Percentiles rank a stretch among this genome's conserved stretches.
phyloP scores from a whole-genome alignment of 441 rosid genomes.

The Populus trichocarpa region DNA sequence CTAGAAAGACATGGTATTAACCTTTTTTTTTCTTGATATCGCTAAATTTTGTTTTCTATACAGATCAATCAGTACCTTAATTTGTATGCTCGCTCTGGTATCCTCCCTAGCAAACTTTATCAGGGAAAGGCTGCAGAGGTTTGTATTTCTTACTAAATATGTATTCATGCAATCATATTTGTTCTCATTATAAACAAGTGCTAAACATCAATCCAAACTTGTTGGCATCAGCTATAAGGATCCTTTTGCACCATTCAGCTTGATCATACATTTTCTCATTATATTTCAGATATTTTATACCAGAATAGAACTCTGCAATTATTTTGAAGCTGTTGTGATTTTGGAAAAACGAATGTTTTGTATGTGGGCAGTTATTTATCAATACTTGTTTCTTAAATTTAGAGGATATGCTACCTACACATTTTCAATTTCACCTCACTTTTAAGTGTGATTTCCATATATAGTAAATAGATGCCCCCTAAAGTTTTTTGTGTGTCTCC shows the following conservation, averaged over 20 bases:
- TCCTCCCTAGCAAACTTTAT: constrained; percentile 71
- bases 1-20: background rate
- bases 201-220: background rate
- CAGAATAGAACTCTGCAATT: background rate
- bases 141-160: constrained; percentile 22
- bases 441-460: too few species aligned
- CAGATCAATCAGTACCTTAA: constrained; percentile 74
- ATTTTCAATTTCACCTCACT: too few species aligned
- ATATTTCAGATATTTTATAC: background rate
- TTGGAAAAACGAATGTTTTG: too few species aligned
- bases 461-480: background rate
- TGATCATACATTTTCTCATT: background rate
- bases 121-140: constrained; percentile 76
- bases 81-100: constrained; percentile 60
- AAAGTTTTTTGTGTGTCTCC: background rate
- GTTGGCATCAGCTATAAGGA: background rate
- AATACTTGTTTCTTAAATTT: too few species aligned
- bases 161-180: background rate
- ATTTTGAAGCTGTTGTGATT: too few species aligned
- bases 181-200: background rate
- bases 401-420: too few species aligned
- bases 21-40: background rate
- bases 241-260: background rate
- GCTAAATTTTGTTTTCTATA: constrained; percentile 18
- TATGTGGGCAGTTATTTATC: too few species aligned